Evolutionary conservation across 176 grass and related monocot species (phyloP), one percentile per base, ranked within the genome.

Genomic region (Carex cristatella): DNA sequence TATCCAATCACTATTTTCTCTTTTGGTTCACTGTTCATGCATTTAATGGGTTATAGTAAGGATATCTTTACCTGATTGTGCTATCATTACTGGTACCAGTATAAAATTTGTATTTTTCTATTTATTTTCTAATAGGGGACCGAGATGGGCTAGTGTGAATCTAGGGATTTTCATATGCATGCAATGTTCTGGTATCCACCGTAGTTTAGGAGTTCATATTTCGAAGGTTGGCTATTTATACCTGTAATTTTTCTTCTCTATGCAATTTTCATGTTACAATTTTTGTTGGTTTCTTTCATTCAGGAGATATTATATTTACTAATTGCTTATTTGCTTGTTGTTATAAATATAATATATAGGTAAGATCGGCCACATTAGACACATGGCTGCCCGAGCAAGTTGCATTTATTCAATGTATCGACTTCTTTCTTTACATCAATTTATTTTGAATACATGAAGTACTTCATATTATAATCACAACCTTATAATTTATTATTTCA

Each of bases 341-440:
- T 14, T 40, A 77, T 83, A 74, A 53, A 65, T 48, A 48, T 55
- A 28, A 84, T 27, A 30, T 69, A 8, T 89, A 99, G 97, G 97
- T 99, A 65, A 94, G 97, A 82, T 99, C 97, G 53, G 97, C 93
- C 23, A 95, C 97, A 58, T 71, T 99, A 53, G 97, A 99, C 84
- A 99, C 97, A 90, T 99, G 97, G 97, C 84, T 99, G 56, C 97
- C 97, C 4, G 97, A 99, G 81, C 97, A 99, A 91, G 94, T 99
- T 88, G 79, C 90, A 89, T 96, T 96, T 90, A 96, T 99, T 91
- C 97, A 99, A 89, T 88, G 97, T 99, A 89, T 77, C 4, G 81
- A 30, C 32, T 63, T 85, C 42, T 53, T 72, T 23, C 85, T 84
- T 14, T 18, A 28, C 63, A 44, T 84, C 81, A 54, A 85, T 49